Percentiles rank a stretch among this genome's conserved stretches.
phyloP scores from a whole-genome alignment of 2,329 filamentous ascomycete species.

The Ceratocystis variospora region DNA sequence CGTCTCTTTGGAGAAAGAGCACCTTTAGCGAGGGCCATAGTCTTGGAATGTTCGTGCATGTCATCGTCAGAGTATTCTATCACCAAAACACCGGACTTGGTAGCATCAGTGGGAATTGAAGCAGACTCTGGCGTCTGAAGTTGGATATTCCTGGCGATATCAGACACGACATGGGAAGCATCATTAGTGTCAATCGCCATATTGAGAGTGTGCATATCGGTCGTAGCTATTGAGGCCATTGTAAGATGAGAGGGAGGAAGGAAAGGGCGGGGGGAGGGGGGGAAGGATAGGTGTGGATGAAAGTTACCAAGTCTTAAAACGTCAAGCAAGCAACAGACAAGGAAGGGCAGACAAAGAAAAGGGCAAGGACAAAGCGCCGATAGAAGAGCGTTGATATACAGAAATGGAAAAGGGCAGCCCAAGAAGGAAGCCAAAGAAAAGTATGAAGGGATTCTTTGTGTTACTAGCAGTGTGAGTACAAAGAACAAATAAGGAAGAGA shows the following conservation, averaged over 20 bases:
- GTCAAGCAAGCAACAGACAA: neutral
- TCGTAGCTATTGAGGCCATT: neutral
- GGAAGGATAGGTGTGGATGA: neutral
- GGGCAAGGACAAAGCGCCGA: neutral
- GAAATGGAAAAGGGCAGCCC: neutral
- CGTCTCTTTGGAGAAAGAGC: slow-evolving; percentile 12
- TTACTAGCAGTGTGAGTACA: neutral
- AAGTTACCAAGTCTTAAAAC: neutral
- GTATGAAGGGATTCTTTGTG: neutral
- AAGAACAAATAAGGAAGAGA: neutral
- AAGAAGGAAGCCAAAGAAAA: neutral
- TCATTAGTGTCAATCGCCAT: neutral
- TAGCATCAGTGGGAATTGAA: neutral
- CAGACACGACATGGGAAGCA: neutral
- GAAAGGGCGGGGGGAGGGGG: neutral
- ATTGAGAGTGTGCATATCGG: neutral
- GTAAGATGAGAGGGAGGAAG: neutral
- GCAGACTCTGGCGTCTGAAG: neutral
- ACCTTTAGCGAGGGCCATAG: neutral
- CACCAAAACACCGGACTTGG: neutral
- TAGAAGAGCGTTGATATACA: neutral
- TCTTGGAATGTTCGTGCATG: neutral
- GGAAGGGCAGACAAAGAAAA: neutral
- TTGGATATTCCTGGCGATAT: neutral
- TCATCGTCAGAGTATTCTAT: neutral